phyloP scores from a whole-genome alignment of 1,284 basidiomycete genomes.

The Malassezia brasiliensis region DNA sequence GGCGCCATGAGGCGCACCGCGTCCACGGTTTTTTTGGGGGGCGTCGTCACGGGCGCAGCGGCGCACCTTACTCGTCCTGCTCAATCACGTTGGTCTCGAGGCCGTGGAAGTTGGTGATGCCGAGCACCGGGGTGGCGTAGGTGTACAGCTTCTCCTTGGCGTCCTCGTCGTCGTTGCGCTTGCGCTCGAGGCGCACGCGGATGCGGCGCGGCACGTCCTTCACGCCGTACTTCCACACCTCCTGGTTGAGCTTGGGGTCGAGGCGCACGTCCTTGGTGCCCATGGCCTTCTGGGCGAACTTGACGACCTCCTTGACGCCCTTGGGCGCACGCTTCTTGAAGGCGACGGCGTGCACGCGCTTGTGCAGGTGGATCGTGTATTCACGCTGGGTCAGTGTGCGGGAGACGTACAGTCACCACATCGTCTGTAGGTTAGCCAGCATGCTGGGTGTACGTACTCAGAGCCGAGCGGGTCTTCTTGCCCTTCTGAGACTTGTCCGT shows the following conservation, averaged over 20 bases:
- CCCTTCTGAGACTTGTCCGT: slow-evolving; percentile 42
- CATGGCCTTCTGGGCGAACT: slow-evolving; percentile 47
- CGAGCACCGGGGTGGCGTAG: slow-evolving; percentile 43
- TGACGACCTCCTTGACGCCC: slow-evolving; percentile 46
- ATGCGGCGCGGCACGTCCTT: slow-evolving; percentile 46
- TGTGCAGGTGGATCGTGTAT: slow-evolving; percentile 49
- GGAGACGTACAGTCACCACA: slow-evolving; percentile 29
- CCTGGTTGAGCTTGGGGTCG: slow-evolving; percentile 49
- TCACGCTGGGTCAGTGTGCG: slow-evolving; percentile 30
- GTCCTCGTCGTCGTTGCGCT: slow-evolving; percentile 49
- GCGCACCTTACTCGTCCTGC: slow-evolving; percentile 29
- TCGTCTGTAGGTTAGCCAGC: slow-evolving; percentile 19
- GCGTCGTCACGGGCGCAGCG: background rate
- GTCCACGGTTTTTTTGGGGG: slow-evolving; percentile 2
- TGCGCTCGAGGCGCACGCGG: slow-evolving; percentile 46
- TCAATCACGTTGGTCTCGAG: slow-evolving; percentile 45
- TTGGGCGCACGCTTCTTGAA: slow-evolving; percentile 48
- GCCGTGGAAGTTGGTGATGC: slow-evolving; percentile 47
- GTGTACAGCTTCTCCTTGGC: slow-evolving; percentile 49
- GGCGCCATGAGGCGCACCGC: too few species aligned
- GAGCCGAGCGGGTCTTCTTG: slow-evolving; percentile 47
- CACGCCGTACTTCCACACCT: slow-evolving; percentile 48
- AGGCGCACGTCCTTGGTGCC: slow-evolving; percentile 47
- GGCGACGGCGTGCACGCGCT: slow-evolving; percentile 38
- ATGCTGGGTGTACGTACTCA: slow-evolving; percentile 19